Evolutionary conservation across 78 protist species (phyloP).

Genomic region (Cavenderia fasciculata): DNA sequence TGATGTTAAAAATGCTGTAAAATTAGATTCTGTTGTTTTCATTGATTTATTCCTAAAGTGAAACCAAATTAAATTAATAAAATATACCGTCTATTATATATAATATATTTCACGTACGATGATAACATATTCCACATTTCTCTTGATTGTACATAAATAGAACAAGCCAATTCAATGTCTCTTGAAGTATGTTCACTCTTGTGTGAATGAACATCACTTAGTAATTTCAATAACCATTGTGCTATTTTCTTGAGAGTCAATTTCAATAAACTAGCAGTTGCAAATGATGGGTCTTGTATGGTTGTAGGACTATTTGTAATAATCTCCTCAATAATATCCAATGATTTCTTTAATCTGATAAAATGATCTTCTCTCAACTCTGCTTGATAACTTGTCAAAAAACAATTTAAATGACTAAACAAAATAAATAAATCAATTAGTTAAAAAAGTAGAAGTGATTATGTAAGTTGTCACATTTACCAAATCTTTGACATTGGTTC

Average conservation of each 20-base stretch:
- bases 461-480: too few relatives aligned
- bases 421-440: too few relatives aligned
- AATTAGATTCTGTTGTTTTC: conserved; percentile 17
- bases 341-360: neutral
- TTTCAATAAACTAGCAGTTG: conserved; percentile 7
- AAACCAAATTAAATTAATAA: too few relatives aligned
- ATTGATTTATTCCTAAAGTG: neutral
- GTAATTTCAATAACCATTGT: conserved; percentile 44
- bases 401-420: conserved; percentile 53
- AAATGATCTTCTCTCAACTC: conserved; percentile 27
- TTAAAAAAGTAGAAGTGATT: too few relatives aligned
- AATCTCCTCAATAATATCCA: conserved; percentile 4
- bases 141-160: conserved; percentile 55
- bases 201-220: conserved; percentile 48
- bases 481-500: conserved; percentile 52
- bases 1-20: conserved; percentile 24
- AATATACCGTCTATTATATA: too few relatives aligned
- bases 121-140: conserved; percentile 58
- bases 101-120: neutral
- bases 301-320: neutral
- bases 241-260: conserved; percentile 31
- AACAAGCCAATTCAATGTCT: conserved; percentile 29
- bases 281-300: conserved; percentile 6
- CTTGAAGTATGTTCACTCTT: neutral
- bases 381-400: conserved; percentile 29